Base-by-base conservation (phyloP, 768 basidiomycete species). In the Tubosaeta sp. region DNA sequence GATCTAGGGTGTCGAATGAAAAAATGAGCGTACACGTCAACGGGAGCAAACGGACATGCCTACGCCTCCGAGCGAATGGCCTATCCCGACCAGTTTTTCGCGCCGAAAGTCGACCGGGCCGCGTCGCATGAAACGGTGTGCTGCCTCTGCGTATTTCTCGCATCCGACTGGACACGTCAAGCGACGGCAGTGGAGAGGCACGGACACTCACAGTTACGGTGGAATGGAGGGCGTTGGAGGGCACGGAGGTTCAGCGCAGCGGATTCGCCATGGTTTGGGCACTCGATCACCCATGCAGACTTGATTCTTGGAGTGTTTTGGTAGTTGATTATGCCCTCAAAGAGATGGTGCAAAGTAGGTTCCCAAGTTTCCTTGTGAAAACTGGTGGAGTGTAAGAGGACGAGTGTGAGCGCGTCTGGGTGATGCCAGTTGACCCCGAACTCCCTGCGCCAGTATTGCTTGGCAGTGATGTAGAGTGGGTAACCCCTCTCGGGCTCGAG, bases 361-460 rank as follows among this genome's bases (percentile, higher is more conserved):
- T 85, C 82, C 84, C 83, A 87, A 3, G 79, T 82, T 68, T 88
- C 85, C 64, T 86, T 86, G 70, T 85, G 85, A 59, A 84, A 87
- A 63, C 84, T 84, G 2, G 85, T 86, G 5, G 83, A 80, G 63
- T 87, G 85, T 2, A 85, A 69, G n/a, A 84, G 60, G 31, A 86
- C 68, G 32, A 86, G 71, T 0, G 84, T 85, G 52, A 79, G 61
- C 5, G 77, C 82, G 33, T 75, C 67, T 6, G 69, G 71, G 58
- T 78, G 70, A 8, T 59, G 48, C 42, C 59, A 58, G 49, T 76
- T 59, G 1, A 57, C 61, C 25, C 73, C 73, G 48, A 75, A 69
- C 27, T 71, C 70, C 3, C 73, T 64, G 26, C 70, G 53, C 77
- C 77, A 80, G 59, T 82, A 82, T 43, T 81, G 76, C 61, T 84